Percentiles rank a stretch among this genome's conserved stretches.
Conservation (phyloP, 345 rosid genomes). For the Salix suchowensis region DNA sequence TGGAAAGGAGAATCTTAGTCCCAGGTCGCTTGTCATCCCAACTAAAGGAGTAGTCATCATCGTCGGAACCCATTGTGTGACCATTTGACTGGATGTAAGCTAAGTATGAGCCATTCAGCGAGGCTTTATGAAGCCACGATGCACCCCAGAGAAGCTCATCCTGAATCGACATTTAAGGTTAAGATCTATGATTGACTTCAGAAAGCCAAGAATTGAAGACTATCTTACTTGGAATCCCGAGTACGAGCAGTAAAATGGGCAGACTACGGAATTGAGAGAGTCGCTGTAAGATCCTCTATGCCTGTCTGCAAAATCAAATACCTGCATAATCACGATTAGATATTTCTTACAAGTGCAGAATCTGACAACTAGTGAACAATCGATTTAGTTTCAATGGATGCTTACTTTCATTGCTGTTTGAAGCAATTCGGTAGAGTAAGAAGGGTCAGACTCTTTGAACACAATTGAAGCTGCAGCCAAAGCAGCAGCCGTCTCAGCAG, state of each 20-base stretch:
- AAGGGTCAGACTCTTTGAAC: constrained; percentile 71
- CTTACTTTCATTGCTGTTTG: constrained; percentile 52
- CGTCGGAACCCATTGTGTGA: constrained; percentile 73
- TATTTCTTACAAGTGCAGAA: not conserved
- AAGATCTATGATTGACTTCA: not conserved
- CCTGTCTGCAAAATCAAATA: constrained; percentile 64
- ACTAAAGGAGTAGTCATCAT: constrained; percentile 79
- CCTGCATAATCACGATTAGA: constrained; percentile 36
- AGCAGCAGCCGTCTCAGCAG: constrained; percentile 97
- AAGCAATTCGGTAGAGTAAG: constrained; percentile 64
- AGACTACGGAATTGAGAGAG: constrained; percentile 51
- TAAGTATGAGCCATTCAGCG: constrained; percentile 58
- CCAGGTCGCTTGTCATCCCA: constrained; percentile 98
- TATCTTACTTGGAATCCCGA: constrained; percentile 61
- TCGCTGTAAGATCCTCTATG: constrained; percentile 66
- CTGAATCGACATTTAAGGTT: constrained; percentile 23
- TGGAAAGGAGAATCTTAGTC: constrained; percentile 83
- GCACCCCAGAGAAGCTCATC: constrained; percentile 98
- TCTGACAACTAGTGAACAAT: not conserved
- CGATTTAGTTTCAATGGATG: not conserved
- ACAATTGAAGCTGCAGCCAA: constrained; percentile 89
- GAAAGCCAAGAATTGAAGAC: not conserved
- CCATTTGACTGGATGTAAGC: constrained; percentile 77
- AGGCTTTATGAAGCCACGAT: constrained; percentile 91
- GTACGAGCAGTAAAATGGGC: constrained; percentile 77